phyloP scores from a whole-genome alignment of 139 green algal species.

The Parachlorella kessleri region DNA sequence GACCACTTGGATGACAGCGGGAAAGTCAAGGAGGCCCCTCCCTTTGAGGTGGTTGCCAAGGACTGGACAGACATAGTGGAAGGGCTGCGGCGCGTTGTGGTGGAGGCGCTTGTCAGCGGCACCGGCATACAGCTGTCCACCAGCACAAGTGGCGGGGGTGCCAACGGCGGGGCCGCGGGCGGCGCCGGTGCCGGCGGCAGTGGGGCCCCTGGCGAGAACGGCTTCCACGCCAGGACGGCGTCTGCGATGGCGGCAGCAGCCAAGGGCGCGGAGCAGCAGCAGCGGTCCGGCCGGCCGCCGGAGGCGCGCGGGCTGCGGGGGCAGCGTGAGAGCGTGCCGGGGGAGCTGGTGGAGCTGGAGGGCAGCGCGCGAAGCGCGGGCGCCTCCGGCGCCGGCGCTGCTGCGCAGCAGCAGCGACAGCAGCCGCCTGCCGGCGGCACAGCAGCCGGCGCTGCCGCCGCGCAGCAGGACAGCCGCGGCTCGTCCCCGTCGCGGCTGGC shows the following conservation, averaged over 20 bases:
- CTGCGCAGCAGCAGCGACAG: background rate
- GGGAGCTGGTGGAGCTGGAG: background rate
- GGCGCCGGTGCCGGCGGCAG: too few relatives aligned
- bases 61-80: constrained; percentile 21
- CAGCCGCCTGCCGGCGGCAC: background rate
- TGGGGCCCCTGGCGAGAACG: too few relatives aligned
- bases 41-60: constrained; percentile 25
- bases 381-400: too few relatives aligned
- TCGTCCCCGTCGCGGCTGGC: background rate
- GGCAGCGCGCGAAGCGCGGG: background rate
- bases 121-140: background rate
- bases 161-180: too few relatives aligned
- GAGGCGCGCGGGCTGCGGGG: background rate
- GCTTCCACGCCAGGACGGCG: too few relatives aligned
- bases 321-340: background rate
- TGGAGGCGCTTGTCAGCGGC: background rate
- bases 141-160: background rate
- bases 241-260: background rate
- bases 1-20: constrained; percentile 34
- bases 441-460: background rate
- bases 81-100: background rate
- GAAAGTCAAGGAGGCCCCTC: constrained; percentile 19
- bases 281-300: background rate
- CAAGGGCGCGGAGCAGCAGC: background rate
- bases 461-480: background rate